Evolutionary conservation across 495 filamentous ascomycete genomes (phyloP).

Genomic region (Neurospora discreta): DNA sequence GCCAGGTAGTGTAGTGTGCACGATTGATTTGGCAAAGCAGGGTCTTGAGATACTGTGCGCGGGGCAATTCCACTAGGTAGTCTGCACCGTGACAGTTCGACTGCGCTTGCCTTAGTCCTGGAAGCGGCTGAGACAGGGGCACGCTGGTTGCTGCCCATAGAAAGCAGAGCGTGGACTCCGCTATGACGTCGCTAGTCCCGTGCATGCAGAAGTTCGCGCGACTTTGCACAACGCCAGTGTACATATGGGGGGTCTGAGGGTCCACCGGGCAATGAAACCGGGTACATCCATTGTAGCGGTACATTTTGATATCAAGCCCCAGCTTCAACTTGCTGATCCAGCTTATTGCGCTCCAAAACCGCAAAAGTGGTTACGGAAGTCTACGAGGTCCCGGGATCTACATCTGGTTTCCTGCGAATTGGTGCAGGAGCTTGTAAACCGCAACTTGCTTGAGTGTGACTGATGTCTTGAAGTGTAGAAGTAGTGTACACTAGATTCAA

Average conservation of each 20-base stretch:
- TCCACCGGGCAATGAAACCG: background rate
- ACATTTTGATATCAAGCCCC: background rate
- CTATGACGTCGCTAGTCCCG: slow-evolving; percentile 5
- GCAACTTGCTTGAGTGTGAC: background rate
- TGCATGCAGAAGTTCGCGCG: background rate
- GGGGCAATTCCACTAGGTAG: background rate
- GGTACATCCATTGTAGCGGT: background rate
- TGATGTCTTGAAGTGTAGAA: background rate
- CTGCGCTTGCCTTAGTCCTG: background rate
- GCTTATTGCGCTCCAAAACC: background rate
- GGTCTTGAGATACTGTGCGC: background rate
- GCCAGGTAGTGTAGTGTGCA: background rate
- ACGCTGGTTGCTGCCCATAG: background rate
- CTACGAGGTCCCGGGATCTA: background rate
- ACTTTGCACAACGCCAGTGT: background rate
- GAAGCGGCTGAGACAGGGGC: background rate
- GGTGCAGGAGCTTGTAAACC: background rate
- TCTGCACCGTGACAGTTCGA: background rate
- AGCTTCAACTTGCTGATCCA: background rate
- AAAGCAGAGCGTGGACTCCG: background rate
- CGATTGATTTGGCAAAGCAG: background rate
- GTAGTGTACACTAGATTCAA: too few species aligned
- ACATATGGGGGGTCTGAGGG: background rate
- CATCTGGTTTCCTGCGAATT: background rate
- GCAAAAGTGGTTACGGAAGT: background rate